phyloP scores from a whole-genome alignment of 495 filamentous ascomycete genomes.

The Ramalina peruviana region DNA sequence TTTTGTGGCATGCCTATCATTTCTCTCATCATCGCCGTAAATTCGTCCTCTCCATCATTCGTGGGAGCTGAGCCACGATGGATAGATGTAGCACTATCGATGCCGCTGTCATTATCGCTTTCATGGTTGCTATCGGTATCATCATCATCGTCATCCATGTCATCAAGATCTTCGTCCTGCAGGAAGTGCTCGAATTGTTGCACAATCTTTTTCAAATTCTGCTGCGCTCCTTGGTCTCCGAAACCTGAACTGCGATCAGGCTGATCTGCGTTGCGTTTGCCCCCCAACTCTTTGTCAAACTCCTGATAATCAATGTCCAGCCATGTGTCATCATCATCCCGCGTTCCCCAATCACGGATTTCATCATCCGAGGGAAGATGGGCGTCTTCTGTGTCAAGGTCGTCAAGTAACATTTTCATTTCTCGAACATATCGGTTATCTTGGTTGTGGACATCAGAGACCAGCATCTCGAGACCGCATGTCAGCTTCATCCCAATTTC shows the following conservation, averaged over 20 bases:
- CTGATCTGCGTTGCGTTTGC: slow-evolving; percentile 21
- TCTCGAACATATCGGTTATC: slow-evolving; percentile 55
- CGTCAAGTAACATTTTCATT: slow-evolving; percentile 59
- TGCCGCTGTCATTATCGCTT: slow-evolving; percentile 23
- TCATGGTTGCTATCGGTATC: slow-evolving; percentile 37
- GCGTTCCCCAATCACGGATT: slow-evolving; percentile 51
- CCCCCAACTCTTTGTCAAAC: slow-evolving; percentile 65
- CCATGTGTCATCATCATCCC: slow-evolving; percentile 79
- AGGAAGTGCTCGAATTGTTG: slow-evolving; percentile 84
- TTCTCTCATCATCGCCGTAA: slow-evolving; percentile 77
- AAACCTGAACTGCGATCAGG: slow-evolving; percentile 32
- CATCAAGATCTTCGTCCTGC: slow-evolving; percentile 66
- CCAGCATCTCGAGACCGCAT: slow-evolving; percentile 83
- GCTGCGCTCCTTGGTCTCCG: slow-evolving; percentile 67
- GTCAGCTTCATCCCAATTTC: slow-evolving; percentile 83
- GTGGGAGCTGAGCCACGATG: slow-evolving; percentile 47
- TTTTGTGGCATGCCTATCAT: slow-evolving; percentile 70
- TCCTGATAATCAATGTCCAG: slow-evolving; percentile 82
- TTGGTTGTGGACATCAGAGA: slow-evolving; percentile 47
- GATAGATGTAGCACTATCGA: slow-evolving; percentile 34
- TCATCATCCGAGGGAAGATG: slow-evolving; percentile 58
- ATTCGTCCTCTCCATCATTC: slow-evolving; percentile 54
- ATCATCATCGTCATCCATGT: slow-evolving; percentile 53
- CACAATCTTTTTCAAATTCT: slow-evolving; percentile 78
- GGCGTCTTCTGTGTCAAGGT: slow-evolving; percentile 47